Base-by-base conservation (phyloP, 331 rosid genomes). In the Rhamnella rubrinervis region DNA sequence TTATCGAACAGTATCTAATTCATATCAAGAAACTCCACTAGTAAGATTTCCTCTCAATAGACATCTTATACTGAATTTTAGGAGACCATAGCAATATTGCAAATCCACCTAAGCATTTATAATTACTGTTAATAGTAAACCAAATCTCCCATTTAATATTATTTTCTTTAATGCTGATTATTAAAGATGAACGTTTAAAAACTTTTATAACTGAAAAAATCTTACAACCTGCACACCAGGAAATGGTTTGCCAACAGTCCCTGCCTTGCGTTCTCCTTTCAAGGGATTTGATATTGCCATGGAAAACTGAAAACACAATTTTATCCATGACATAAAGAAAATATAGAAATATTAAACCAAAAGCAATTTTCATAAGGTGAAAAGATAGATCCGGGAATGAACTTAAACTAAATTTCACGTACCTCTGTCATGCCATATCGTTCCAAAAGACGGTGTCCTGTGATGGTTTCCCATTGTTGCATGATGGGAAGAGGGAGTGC, bases 391-490 rank as follows among this genome's bases (percentile, higher is more conserved):
- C 18, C 20, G 59, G 19, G 66, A 25, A 59, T 60, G 67, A 57
- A 82, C 59, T 55, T 61, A 59, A 75, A 65, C 71, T 68, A 70
- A 47, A 72, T 47, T 59, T 58, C 60, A 81, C 84, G 76, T 68
- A 91, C 98, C 83, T 93, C 98, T 13, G 97, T 93, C 98, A 91
- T 93, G 78, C 97, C 98, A 62, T 88, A 90, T 71, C 98, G 82
- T 82, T 93, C 98, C 84, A 93, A 87, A 70, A 93, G 86, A 74
- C 90, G 77, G 75, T 93, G 98, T 53, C 92, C 96, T n/a, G 95
- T 88, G 71, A 93, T 86, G 69, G 70, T 76, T 76, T 90, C 89
- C 97, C 98, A 93, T 74, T 85, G 86, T 70, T 82, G 88, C 97
- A 88, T 87, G 79, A 91, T 84, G 61, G 98, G 97, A 71, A 79